phyloP scores from a whole-genome alignment of 2,329 filamentous ascomycete species.

The Fusarium heterosporum region DNA sequence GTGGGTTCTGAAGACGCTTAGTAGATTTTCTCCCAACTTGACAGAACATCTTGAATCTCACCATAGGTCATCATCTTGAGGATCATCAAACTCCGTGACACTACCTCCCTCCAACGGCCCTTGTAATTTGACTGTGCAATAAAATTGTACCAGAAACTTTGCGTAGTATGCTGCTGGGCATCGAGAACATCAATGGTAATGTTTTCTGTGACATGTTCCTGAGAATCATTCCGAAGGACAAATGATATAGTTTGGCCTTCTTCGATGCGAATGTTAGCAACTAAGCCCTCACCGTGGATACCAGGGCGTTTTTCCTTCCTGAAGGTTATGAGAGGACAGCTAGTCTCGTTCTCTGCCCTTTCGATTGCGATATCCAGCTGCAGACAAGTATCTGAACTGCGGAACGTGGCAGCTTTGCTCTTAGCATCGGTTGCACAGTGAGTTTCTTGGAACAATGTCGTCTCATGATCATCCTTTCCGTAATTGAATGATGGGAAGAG shows the following conservation, averaged over 20 bases:
- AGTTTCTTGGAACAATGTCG: constrained; percentile 62
- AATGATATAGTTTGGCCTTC: constrained; percentile 79
- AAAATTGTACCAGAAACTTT: constrained; percentile 79
- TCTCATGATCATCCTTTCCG: constrained; percentile 71
- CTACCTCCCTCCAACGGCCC: constrained; percentile 78
- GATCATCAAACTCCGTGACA: constrained; percentile 77
- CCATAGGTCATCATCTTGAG: constrained; percentile 79
- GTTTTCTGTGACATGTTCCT: constrained; percentile 66
- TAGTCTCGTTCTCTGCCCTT: constrained; percentile 56
- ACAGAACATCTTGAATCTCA: constrained; percentile 10
- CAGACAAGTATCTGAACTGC: constrained; percentile 67
- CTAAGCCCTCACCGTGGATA: constrained; percentile 71
- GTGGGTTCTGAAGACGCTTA: constrained; percentile 68
- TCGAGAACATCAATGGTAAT: constrained; percentile 71
- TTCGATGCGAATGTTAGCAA: constrained; percentile 67
- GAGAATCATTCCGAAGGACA: constrained; percentile 72
- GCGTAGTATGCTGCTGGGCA: constrained; percentile 74
- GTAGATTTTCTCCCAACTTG: neutral
- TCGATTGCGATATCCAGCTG: constrained; percentile 77
- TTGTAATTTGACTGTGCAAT: constrained; percentile 77
- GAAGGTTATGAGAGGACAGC: constrained; percentile 67
- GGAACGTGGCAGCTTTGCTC: constrained; percentile 73
- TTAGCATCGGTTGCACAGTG: constrained; percentile 54
- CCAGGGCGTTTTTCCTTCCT: constrained; percentile 62
- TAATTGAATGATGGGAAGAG: constrained; percentile 81